Percentiles rank a stretch among this genome's conserved stretches.
Evolutionary conservation across 495 filamentous ascomycete genomes (phyloP).

Genomic region (Cercophora newfieldiana): DNA sequence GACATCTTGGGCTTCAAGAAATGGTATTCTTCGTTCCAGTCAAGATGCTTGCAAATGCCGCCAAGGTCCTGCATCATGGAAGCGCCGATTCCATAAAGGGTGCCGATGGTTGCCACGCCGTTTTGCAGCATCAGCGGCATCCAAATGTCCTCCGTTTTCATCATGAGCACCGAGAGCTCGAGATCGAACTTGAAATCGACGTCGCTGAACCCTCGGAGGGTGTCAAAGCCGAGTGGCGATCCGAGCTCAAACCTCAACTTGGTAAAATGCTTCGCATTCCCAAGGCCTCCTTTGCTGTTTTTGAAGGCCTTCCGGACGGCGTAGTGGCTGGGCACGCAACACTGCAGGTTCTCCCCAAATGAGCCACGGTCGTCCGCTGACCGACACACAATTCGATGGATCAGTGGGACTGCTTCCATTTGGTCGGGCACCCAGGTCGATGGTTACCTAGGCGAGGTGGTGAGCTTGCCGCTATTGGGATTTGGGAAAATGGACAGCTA

Average conservation of each 20-base stretch:
- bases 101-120: neutral
- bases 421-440: no score
- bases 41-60: neutral
- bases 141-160: constrained; percentile 5
- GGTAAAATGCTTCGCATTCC: neutral
- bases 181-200: neutral
- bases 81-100: neutral
- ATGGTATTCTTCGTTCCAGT: neutral
- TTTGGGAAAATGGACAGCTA: no score
- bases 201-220: neutral
- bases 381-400: no score
- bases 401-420: no score
- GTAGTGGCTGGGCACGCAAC: neutral
- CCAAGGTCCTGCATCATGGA: neutral
- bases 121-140: neutral
- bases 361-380: no score
- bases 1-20: neutral
- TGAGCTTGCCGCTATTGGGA: no score
- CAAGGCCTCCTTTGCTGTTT: neutral
- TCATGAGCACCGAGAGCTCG: neutral
- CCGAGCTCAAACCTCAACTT: neutral
- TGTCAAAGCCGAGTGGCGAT: neutral
- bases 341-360: neutral
- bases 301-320: neutral
- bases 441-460: no score